phyloP scores from a whole-genome alignment of 495 filamentous ascomycete species.

The Aspergillus campestris region DNA sequence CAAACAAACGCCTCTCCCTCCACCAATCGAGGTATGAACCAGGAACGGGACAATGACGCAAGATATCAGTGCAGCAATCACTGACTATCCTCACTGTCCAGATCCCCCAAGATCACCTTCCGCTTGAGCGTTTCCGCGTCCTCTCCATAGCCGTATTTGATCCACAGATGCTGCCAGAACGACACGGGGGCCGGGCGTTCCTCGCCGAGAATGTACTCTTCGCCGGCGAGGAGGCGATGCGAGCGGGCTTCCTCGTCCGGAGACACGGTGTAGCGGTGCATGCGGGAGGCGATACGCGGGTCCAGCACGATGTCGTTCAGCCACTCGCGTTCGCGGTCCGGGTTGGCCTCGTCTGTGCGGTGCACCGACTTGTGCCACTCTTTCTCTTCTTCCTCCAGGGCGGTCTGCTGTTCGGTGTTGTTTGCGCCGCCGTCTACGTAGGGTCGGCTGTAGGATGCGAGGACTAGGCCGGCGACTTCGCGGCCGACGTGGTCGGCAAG shows the following conservation, averaged over 20 bases:
- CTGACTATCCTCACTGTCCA: slow-evolving; percentile 28
- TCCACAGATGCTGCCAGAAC: slow-evolving; percentile 38
- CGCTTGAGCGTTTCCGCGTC: slow-evolving; percentile 32
- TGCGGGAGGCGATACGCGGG: slow-evolving; percentile 63
- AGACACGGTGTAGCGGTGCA: slow-evolving; percentile 62
- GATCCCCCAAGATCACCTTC: slow-evolving; percentile 34
- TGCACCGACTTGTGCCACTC: slow-evolving; percentile 82
- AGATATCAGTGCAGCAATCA: background rate
- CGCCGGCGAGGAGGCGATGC: slow-evolving; percentile 49
- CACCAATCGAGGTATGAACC: no score
- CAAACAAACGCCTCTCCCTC: no score
- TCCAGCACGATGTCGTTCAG: slow-evolving; percentile 71
- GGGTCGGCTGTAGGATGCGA: slow-evolving; percentile 51
- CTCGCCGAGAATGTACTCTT: slow-evolving; percentile 58
- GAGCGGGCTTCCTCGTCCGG: slow-evolving; percentile 61
- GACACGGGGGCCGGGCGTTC: slow-evolving; percentile 30
- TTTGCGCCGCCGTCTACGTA: slow-evolving; percentile 23
- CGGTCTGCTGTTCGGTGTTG: slow-evolving; percentile 57
- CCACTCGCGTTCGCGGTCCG: slow-evolving; percentile 59
- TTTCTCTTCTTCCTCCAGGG: slow-evolving; percentile 67
- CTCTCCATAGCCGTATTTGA: slow-evolving; percentile 39
- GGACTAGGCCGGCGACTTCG: slow-evolving; percentile 76
- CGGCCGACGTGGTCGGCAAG: slow-evolving; percentile 83
- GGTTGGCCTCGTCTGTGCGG: slow-evolving; percentile 46
- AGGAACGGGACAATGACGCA: no score